phyloP scores from a whole-genome alignment of 2,329 filamentous ascomycete genomes.

The Allantophomopsis cytisporea region DNA sequence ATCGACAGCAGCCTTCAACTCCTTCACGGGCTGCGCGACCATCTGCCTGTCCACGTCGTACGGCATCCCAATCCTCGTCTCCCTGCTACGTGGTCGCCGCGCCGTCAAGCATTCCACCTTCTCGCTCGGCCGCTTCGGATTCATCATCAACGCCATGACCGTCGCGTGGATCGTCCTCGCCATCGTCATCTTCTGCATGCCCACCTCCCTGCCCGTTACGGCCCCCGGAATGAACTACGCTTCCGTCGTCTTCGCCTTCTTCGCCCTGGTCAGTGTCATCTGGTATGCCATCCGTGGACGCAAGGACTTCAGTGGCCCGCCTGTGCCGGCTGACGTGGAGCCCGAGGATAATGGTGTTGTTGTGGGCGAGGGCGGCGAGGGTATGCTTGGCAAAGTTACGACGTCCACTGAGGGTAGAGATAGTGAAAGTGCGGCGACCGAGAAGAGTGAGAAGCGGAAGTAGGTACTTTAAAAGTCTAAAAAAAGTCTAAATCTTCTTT shows the following conservation, averaged over 20 bases:
- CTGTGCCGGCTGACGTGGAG: constrained; percentile 12
- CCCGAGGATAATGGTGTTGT: constrained; percentile 9
- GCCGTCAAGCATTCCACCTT: constrained; percentile 52
- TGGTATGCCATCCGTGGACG: constrained; percentile 53
- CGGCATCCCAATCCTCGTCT: constrained; percentile 62
- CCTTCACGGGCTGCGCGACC: constrained; percentile 67
- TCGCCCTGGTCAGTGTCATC: constrained; percentile 40
- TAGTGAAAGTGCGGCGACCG: not conserved
- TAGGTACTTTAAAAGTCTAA: too few relatives aligned
- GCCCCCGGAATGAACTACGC: constrained; percentile 52
- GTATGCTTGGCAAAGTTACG: not conserved
- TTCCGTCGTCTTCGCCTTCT: constrained; percentile 50
- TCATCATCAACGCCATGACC: constrained; percentile 51
- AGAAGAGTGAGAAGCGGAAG: too few relatives aligned
- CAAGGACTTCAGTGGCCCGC: constrained; percentile 49
- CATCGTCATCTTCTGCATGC: constrained; percentile 67
- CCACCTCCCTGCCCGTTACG: constrained; percentile 42
- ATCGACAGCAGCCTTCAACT: constrained; percentile 63
- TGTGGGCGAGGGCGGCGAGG: not conserved
- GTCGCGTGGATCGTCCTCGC: constrained; percentile 59
- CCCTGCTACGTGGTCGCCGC: constrained; percentile 49
- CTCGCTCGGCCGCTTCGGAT: constrained; percentile 56
- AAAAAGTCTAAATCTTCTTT: too few relatives aligned
- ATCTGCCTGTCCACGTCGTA: constrained; percentile 68
- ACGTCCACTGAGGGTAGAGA: not conserved